Base-by-base conservation (phyloP, 495 filamentous ascomycete genomes). In the Penicillium tannophilum region DNA sequence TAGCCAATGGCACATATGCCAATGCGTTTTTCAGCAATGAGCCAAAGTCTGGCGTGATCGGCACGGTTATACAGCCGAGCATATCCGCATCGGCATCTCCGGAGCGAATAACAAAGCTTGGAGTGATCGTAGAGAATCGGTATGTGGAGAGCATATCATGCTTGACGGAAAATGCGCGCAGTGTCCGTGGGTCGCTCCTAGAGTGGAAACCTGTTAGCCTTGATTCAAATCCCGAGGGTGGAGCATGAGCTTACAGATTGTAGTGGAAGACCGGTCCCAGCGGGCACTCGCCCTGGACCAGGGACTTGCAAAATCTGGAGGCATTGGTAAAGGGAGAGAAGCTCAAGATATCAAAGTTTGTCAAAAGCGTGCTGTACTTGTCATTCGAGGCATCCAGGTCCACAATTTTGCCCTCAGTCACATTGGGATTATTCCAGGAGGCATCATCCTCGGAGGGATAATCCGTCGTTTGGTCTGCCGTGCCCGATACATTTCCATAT, bases 401-500 rank as follows among this genome's bases (percentile, higher is more conserved):
- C 36, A 82, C 69, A 58, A 97, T 95, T 74, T 96, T 96, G 50
- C 93, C 92, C 59, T 85, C 76, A 2, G 83, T 86, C 50, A 77
- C 71, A 43, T 81, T 86, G 0, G 76, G 63, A 66, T 91, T 78
- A 1, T 47, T 64, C 78, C 88, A 85, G 47, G 72, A 66, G 5
- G 78, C 67, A 61, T 82, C 74, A 46, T 82, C 69, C 43, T 73
- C 67, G 5, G 76, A 55, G 43, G 90, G 90, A 56, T 85, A 78
- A 16, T 70, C 58, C 5, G 71, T 51, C 20, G 78, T 66, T 31
- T 61, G 44, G 54, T 75, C 74, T 17, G 73, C 69, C 16, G 75
- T 76, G 8, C 94, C 94, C 26, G 87, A 87, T 20, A 98, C 91
- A 72, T 97, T 97, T 23, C 93, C 93, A 75, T 91, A 97, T 20